A percentile compares a stretch with the other conserved stretches of the same genome.
These are phyloP conservation scores for Dianthus caryophyllus DNA, from an alignment of 148 eudicot species.

Conservation along the genomic window DNA sequence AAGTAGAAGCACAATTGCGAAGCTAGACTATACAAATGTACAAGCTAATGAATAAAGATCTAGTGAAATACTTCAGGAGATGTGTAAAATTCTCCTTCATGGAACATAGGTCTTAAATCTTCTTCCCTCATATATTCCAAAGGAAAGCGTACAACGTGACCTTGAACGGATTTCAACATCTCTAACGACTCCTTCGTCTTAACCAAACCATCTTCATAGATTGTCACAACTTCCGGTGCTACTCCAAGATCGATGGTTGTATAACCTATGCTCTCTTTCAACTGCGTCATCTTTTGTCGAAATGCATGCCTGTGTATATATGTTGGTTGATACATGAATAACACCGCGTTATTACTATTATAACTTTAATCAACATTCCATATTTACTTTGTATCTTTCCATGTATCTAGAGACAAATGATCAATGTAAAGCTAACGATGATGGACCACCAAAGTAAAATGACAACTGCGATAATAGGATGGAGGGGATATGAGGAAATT, in stretches of 20 bases:
- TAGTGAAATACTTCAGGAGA: slow-evolving; percentile 69
- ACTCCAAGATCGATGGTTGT: slow-evolving; percentile 91
- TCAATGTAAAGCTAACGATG: too few relatives aligned
- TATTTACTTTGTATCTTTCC: too few relatives aligned
- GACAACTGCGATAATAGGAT: too few relatives aligned
- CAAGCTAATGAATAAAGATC: not conserved
- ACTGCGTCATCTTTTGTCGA: slow-evolving; percentile 57
- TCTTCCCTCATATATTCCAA: slow-evolving; percentile 78
- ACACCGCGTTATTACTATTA: not conserved
- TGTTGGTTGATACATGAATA: not conserved
- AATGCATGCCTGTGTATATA: slow-evolving; percentile 44
- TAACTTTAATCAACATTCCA: too few relatives aligned
- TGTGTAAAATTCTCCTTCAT: slow-evolving; percentile 84
- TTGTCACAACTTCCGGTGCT: slow-evolving; percentile 49
- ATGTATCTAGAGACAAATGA: too few relatives aligned
- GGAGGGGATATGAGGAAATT: too few relatives aligned
- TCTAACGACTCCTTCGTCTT: slow-evolving; percentile 35
- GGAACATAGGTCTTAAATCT: slow-evolving; percentile 79
- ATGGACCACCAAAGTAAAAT: too few relatives aligned
- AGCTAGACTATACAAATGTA: slow-evolving; percentile 2
- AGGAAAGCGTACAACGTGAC: slow-evolving; percentile 70
- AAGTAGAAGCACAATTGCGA: not conserved
- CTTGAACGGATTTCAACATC: slow-evolving; percentile 55
- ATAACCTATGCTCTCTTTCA: slow-evolving; percentile 60
- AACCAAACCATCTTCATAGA: slow-evolving; percentile 36